Conservation (phyloP, 140 eudicot genomes). For the Oenanthe javanica region DNA sequence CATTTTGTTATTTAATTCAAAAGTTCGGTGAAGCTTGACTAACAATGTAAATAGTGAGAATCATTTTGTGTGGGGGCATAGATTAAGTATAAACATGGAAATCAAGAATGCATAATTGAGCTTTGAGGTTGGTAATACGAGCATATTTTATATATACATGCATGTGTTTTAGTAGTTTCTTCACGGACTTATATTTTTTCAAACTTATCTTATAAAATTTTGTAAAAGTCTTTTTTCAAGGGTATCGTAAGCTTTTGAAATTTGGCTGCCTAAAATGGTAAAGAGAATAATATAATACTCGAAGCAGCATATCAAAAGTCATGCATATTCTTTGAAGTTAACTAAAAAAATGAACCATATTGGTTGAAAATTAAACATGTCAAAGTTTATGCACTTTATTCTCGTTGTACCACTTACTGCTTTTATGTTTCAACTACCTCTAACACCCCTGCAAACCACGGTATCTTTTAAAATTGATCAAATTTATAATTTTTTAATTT, state of each 20-base stretch:
- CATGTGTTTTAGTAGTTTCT: not conserved
- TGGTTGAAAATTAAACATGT: not conserved
- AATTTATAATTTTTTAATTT: no score
- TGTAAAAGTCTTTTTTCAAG: not conserved
- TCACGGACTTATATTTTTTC: not conserved
- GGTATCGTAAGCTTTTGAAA: conserved; percentile 8
- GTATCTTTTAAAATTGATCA: no score
- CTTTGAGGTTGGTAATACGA: not conserved
- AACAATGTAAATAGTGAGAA: not conserved
- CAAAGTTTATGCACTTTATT: not conserved
- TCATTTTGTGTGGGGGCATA: conserved; percentile 11
- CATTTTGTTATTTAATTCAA: not conserved
- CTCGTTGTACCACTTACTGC: not conserved
- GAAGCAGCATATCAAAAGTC: not conserved
- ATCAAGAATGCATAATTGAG: not conserved
- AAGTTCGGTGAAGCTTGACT: conserved; percentile 25
- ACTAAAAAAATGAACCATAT: no score
- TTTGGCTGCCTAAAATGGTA: conserved; percentile 16
- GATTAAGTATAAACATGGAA: not conserved
- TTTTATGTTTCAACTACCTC: not conserved
- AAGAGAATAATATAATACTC: not conserved
- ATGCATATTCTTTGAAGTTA: no score
- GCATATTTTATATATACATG: not conserved
- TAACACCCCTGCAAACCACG: no score
- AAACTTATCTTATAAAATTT: conserved; percentile 2